Conservation (phyloP, 2,329 filamentous ascomycete genomes). For the Passalora sequoiae region DNA sequence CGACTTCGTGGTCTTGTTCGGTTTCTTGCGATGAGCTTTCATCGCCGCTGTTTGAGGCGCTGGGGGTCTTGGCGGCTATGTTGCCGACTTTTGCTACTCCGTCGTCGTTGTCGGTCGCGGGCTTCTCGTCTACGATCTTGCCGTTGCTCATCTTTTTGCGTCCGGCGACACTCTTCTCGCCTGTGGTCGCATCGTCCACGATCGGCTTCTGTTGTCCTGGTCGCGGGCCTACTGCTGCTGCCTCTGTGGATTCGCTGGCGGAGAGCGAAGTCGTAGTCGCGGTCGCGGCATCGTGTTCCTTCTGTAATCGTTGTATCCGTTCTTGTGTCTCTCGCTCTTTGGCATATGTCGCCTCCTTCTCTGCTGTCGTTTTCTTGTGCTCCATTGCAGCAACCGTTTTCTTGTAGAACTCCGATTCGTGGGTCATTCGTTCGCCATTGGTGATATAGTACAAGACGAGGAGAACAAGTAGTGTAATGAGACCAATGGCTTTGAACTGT, state of each 20-base stretch:
- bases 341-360: conserved; percentile 29
- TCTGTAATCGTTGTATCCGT: conserved; percentile 28
- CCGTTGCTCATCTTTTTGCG: conserved; percentile 47
- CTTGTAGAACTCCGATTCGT: conserved; percentile 53
- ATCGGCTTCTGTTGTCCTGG: conserved; percentile 61
- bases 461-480: conserved; percentile 60
- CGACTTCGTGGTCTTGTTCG: conserved; percentile 58
- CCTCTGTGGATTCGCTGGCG: conserved; percentile 10
- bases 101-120: conserved; percentile 35
- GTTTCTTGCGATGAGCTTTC: conserved; percentile 45
- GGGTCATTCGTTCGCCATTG: conserved; percentile 51
- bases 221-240: conserved; percentile 36
- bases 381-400: conserved; percentile 53
- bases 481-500: conserved; percentile 61
- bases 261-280: conserved; percentile 16
- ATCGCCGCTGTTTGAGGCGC: conserved; percentile 34
- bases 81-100: conserved; percentile 45
- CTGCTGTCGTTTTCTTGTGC: conserved; percentile 37
- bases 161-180: conserved; percentile 45
- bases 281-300: conserved; percentile 30
- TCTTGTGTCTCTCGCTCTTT: conserved; percentile 27
- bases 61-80: conserved; percentile 33
- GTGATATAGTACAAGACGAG: conserved; percentile 70
- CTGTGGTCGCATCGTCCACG: conserved; percentile 40
- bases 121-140: conserved; percentile 31